Percentiles rank a stretch among this genome's conserved stretches.
These are phyloP conservation scores for Priceomyces fermenticarens DNA, from an alignment of 805 yeast species.

Conservation along the genomic window DNA sequence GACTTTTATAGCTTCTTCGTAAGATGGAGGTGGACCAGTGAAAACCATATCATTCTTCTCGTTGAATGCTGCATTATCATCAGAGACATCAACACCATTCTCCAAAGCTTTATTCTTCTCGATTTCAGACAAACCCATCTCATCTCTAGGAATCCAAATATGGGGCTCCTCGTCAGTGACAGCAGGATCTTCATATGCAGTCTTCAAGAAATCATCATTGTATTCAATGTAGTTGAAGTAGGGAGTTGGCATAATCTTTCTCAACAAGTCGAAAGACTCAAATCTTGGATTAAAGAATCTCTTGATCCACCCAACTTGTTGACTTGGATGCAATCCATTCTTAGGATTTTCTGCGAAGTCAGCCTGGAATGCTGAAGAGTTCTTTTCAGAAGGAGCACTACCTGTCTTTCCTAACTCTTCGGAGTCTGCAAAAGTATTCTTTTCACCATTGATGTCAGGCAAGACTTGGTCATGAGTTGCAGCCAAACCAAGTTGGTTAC, in stretches of 20 bases:
- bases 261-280: constrained; percentile 45
- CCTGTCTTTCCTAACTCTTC: constrained; percentile 5
- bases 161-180: constrained; percentile 55
- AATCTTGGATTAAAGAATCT: constrained; percentile 48
- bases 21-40: constrained; percentile 70
- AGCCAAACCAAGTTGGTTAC: constrained; percentile 37
- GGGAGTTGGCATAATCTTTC: constrained; percentile 41
- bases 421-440: constrained; percentile 4
- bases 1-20: constrained; percentile 46
- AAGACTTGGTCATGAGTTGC: constrained; percentile 18
- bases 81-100: constrained; percentile 51
- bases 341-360: constrained; percentile 2
- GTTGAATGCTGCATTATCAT: constrained; percentile 54
- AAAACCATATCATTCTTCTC: constrained; percentile 55
- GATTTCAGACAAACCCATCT: constrained; percentile 60
- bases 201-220: constrained; percentile 36
- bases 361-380: not conserved
- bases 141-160: constrained; percentile 70
- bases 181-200: constrained; percentile 55
- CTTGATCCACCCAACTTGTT: constrained; percentile 27
- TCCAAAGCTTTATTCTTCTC: constrained; percentile 57
- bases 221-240: constrained; percentile 41
- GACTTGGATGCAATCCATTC: constrained; percentile 13
- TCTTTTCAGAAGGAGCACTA: constrained; percentile 4
- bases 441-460: constrained; percentile 14